Percentiles rank a stretch among this genome's conserved stretches.
Evolutionary conservation across 371 early-diverging fungal species (phyloP).

Genomic region (Dichotomocladium elegans): DNA sequence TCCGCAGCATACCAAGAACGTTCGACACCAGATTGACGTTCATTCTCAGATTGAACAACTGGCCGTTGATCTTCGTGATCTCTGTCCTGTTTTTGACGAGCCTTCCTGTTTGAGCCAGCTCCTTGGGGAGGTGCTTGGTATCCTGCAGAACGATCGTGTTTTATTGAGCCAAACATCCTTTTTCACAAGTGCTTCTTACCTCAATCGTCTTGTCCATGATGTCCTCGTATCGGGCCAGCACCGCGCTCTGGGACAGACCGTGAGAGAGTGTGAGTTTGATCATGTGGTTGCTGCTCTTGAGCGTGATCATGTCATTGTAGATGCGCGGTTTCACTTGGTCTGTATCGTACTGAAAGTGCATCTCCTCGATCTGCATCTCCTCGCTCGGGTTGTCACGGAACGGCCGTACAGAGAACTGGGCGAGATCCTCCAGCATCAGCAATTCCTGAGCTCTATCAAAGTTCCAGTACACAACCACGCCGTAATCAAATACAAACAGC

Average conservation of each 20-base stretch:
- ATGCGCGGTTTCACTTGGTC: constrained; percentile 54
- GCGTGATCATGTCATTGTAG: constrained; percentile 72
- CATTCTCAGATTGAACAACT: constrained; percentile 53
- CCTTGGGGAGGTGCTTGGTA: constrained; percentile 48
- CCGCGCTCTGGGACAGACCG: constrained; percentile 66
- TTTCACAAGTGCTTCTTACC: constrained; percentile 14
- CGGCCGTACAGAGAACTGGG: constrained; percentile 42
- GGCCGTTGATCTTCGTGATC: constrained; percentile 83
- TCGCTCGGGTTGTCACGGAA: constrained; percentile 51
- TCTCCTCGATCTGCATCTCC: constrained; percentile 88
- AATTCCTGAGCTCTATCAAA: constrained; percentile 84
- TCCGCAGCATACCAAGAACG: constrained; percentile 32
- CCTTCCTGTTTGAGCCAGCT: constrained; percentile 48
- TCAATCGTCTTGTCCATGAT: constrained; percentile 69
- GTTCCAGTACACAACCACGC: constrained; percentile 95
- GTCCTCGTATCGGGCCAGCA: constrained; percentile 67
- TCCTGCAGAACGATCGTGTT: too few species aligned
- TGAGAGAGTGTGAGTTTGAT: constrained; percentile 72
- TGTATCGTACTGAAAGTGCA: constrained; percentile 85
- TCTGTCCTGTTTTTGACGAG: constrained; percentile 55
- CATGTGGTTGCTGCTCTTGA: constrained; percentile 75
- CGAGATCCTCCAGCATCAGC: constrained; percentile 70
- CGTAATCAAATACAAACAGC: constrained; percentile 88
- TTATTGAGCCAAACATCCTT: neutral
- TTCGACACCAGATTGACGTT: constrained; percentile 56